These are phyloP conservation scores for Fusarium miscanthi DNA, from an alignment of 2,329 filamentous ascomycete species.

Conservation along the genomic window DNA sequence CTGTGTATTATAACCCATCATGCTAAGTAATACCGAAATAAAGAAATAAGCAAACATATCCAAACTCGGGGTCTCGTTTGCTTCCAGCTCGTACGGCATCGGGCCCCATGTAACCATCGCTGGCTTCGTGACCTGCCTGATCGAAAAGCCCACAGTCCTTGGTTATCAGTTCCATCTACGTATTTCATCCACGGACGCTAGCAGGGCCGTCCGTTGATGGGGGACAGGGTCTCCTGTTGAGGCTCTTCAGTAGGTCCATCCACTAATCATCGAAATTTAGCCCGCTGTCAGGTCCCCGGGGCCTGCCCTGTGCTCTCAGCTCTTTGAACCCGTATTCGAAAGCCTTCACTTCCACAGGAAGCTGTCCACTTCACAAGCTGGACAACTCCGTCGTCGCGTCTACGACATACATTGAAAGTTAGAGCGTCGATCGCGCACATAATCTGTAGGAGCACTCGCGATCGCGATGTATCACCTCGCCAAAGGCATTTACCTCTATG, in stretches of 20 bases:
- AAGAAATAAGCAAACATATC: neutral
- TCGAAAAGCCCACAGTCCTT: neutral
- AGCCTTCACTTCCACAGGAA: neutral
- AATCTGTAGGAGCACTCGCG: neutral
- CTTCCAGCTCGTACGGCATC: neutral
- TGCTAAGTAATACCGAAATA: neutral
- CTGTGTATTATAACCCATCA: neutral
- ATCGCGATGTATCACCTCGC: slow-evolving; percentile 89
- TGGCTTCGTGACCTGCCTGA: neutral
- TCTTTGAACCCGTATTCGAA: neutral
- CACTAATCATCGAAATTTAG: slow-evolving; percentile 24
- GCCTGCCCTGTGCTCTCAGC: neutral
- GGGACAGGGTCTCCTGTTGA: slow-evolving; percentile 13
- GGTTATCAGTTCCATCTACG: neutral
- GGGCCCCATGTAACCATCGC: neutral
- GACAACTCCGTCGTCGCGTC: slow-evolving; percentile 5
- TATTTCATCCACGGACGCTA: slow-evolving; percentile 4
- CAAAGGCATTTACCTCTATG: slow-evolving; percentile 93
- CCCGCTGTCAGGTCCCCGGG: neutral
- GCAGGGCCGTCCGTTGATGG: slow-evolving; percentile 8
- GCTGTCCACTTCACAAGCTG: slow-evolving; percentile 1
- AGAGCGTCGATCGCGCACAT: neutral
- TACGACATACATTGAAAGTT: neutral
- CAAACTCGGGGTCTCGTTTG: neutral
- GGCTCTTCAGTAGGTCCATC: slow-evolving; percentile 33